These are phyloP conservation scores for Linnemannia elongata DNA, from an alignment of 192 early-diverging fungal genomes.

Conservation along the genomic window DNA sequence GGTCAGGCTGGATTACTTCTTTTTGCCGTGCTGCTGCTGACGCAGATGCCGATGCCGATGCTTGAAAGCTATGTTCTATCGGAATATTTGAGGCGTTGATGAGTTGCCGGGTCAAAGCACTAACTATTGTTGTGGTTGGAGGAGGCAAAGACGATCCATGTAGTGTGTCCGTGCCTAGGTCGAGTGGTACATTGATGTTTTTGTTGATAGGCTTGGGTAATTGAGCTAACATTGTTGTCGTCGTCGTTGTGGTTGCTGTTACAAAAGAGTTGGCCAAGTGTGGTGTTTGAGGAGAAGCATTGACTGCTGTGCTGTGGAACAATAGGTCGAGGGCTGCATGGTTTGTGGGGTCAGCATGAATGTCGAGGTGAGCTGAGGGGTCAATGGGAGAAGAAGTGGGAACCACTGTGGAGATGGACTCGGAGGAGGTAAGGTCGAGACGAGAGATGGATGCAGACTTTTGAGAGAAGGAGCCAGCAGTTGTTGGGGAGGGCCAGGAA, in stretches of 20 bases:
- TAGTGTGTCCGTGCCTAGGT: not conserved
- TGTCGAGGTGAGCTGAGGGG: not conserved
- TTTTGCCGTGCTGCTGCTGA: not conserved
- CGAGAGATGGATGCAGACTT: conserved; percentile 17
- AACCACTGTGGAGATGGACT: not conserved
- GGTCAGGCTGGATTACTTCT: not conserved
- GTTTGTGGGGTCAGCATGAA: not conserved
- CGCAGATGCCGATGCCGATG: not conserved
- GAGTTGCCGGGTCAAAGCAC: not conserved
- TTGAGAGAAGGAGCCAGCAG: conserved; percentile 10
- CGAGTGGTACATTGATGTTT: not conserved
- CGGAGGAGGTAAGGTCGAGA: not conserved
- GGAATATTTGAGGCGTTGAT: not conserved
- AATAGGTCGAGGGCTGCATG: not conserved
- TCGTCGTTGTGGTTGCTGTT: not conserved
- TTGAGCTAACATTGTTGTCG: not conserved
- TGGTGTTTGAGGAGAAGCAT: no score
- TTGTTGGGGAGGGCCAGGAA: not conserved
- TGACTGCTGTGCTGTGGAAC: not conserved
- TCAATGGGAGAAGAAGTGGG: not conserved
- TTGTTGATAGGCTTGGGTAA: not conserved
- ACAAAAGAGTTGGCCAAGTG: not conserved
- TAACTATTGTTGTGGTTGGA: not conserved
- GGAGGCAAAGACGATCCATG: not conserved
- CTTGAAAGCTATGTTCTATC: not conserved